Percentiles rank a stretch among this genome's conserved stretches.
phyloP scores from a whole-genome alignment of 306 rosid genomes.

The Corylus heterophylla region DNA sequence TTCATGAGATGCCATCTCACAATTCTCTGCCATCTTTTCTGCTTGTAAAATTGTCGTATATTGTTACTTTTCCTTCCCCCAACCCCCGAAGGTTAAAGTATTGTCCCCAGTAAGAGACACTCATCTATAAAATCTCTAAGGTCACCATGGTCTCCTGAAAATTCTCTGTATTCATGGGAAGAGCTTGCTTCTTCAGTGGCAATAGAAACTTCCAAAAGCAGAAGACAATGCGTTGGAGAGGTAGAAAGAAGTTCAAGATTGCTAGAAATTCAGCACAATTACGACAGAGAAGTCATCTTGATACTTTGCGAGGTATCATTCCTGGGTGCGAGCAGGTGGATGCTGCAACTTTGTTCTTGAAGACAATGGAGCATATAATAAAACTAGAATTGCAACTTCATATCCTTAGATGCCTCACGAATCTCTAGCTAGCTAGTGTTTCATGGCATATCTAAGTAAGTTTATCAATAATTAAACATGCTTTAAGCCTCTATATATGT shows the following conservation, averaged over 20 bases:
- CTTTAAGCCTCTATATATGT: not conserved
- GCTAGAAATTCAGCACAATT: not conserved
- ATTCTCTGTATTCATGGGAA: not conserved
- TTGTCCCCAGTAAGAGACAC: slow-evolving; percentile 1
- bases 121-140: not conserved
- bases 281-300: not conserved
- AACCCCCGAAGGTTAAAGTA: not conserved
- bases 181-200: not conserved
- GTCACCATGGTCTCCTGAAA: not conserved
- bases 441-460: not conserved
- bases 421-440: not conserved
- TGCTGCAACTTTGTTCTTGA: slow-evolving; percentile 15
- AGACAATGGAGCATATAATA: slow-evolving; percentile 3
- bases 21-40: no score
- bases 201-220: not conserved
- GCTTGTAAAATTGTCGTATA: no score
- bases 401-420: not conserved
- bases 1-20: no score
- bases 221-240: not conserved
- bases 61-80: no score
- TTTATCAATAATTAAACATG: not conserved
- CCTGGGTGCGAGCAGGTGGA: slow-evolving; percentile 2
- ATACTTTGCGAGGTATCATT: slow-evolving; percentile 1
- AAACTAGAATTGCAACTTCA: slow-evolving; percentile 6
- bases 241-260: not conserved